phyloP scores from a whole-genome alignment of 1,284 basidiomycete genomes.

The Mycena sp. region DNA sequence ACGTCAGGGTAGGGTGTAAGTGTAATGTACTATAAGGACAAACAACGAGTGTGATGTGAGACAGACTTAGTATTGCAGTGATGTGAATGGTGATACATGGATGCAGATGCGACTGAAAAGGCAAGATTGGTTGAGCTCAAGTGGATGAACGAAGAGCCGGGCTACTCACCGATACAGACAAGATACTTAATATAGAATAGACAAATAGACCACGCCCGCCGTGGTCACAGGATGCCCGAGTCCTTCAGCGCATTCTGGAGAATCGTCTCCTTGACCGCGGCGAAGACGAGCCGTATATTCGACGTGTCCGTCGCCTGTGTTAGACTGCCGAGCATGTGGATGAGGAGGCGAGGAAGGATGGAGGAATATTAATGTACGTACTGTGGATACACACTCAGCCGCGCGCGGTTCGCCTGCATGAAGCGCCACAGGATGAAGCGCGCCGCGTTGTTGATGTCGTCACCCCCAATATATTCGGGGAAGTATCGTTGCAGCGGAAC shows the following conservation, averaged over 20 bases:
- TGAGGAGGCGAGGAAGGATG: no score
- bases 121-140: no score
- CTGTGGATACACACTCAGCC: slow-evolving; percentile 94
- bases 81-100: neutral
- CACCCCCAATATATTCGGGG: slow-evolving; percentile 93
- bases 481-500: slow-evolving; percentile 91
- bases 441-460: slow-evolving; percentile 97
- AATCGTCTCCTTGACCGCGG: slow-evolving; percentile 98
- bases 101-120: neutral
- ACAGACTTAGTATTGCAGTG: slow-evolving; percentile 13
- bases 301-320: slow-evolving; percentile 85
- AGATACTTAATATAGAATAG: slow-evolving; percentile 11
- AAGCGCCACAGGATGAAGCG: slow-evolving; percentile 99
- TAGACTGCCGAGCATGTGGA: slow-evolving; percentile 58
- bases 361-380: no score
- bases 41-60: neutral
- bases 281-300: slow-evolving; percentile 92
- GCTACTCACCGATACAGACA: slow-evolving; percentile 22
- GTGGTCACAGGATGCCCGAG: slow-evolving; percentile 74
- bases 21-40: no score
- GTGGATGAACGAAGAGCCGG: neutral
- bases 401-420: slow-evolving; percentile 92
- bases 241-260: slow-evolving; percentile 89
- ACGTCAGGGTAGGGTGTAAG: no score
- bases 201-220: neutral